Base-by-base conservation (phyloP, 768 basidiomycete genomes). In the Naganishia kalamii region DNA sequence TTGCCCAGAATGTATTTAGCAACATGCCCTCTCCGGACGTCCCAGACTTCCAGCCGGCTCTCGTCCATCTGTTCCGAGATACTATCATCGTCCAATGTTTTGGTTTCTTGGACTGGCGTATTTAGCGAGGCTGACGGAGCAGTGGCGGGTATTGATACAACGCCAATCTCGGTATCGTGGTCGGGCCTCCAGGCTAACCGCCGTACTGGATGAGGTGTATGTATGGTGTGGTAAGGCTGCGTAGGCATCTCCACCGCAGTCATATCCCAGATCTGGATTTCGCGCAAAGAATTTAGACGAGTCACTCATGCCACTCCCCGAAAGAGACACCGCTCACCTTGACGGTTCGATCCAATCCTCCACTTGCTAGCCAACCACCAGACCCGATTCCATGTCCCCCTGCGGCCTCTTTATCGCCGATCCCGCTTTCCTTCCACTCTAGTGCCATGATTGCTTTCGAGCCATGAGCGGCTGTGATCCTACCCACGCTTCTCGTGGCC, bases 241-340 rank as follows among this genome's bases (percentile, higher is more conserved):
- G 32, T 60, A 2, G 62, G 65, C n/a, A 71, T 65, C 19, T 65
- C 63, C 2, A 60, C 41, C 3, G 70, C 60, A 17, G 69, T 65
- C 75, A 77, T 75, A 54, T 77, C 76, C 76, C 76, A 77, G 29
- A 77, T 73, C 76, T 77, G 33, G 8, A 35, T 29, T 63, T 25
- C 66, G 57, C 49, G 3, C 17, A 33, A 41, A 19, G n/a, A 21
- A 29, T 6, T 19, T 40, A 23, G 13, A 46, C 27, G 41, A 25
- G 23, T 46, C 44, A 46, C 7, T 23, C 23, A 7, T 7, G 44
- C 44, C 10, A 41, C 10, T 41, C 10, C 7, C 23, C 48, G 25
- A 35, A 12, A 37, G 33, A 15, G 17, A 19, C 59, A 12, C 13
- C 6, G 37, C 75, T 59, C 63, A 75, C 76, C 63, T 76, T 74